These are phyloP conservation scores for Botryosphaeria dothidea DNA, from an alignment of 2,329 filamentous ascomycete species.

Conservation along the genomic window DNA sequence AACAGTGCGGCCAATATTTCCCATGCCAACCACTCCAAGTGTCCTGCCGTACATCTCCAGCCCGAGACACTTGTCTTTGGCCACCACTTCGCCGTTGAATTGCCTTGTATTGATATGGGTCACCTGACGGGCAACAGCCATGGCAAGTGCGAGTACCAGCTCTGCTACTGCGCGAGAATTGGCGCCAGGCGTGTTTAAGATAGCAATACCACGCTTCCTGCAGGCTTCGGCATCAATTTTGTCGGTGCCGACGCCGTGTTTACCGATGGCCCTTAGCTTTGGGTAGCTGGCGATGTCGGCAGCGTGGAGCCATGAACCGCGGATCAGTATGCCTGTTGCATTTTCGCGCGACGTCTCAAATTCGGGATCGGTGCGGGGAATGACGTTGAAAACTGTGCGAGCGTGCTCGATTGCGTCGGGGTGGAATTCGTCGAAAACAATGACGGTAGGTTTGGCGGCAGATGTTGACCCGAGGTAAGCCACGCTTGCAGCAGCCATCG, in stretches of 20 bases:
- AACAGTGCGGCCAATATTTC: conserved; percentile 31
- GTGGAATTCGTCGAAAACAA: conserved; percentile 44
- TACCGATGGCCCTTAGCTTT: conserved; percentile 46
- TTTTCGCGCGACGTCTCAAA: conserved; percentile 44
- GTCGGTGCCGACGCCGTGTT: conserved; percentile 52
- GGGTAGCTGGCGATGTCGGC: conserved; percentile 40
- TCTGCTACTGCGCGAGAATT: conserved; percentile 48
- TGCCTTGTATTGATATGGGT: conserved; percentile 29
- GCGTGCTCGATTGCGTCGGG: conserved; percentile 38
- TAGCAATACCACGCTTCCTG: conserved; percentile 40
- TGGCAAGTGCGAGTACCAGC: conserved; percentile 38
- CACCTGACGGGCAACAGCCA: conserved; percentile 31
- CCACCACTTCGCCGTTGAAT: conserved; percentile 35
- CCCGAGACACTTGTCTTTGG: conserved; percentile 46
- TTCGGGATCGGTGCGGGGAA: conserved; percentile 37
- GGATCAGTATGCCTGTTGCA: conserved; percentile 43
- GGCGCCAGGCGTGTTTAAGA: conserved; percentile 51
- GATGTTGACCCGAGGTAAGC: no score
- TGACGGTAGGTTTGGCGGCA: conserved; percentile 32
- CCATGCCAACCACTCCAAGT: conserved; percentile 51
- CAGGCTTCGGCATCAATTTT: conserved; percentile 48
- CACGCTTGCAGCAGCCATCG: not conserved
- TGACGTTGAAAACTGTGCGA: conserved; percentile 41
- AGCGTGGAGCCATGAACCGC: conserved; percentile 39
- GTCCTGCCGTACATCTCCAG: conserved; percentile 44